Evolutionary conservation across 805 yeast genomes (phyloP).

Genomic region (Kregervanrija fluxuum): DNA sequence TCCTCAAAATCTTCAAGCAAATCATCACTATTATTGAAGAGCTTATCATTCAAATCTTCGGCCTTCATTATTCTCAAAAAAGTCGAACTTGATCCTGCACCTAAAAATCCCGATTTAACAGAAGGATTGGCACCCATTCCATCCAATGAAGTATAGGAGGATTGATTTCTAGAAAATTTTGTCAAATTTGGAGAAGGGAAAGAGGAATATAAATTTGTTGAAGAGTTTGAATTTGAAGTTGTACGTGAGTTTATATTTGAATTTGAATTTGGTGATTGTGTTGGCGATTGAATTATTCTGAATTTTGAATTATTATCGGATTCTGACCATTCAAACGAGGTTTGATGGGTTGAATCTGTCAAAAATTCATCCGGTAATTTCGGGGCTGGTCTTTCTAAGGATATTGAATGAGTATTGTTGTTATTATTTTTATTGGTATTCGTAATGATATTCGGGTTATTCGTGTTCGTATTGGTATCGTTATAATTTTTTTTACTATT

Average conservation of each 20-base stretch:
- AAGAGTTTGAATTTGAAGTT: neutral
- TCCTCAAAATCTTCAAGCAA: conserved; percentile 15
- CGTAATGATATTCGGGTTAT: conserved; percentile 5
- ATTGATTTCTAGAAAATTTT: neutral
- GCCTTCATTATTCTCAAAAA: conserved; percentile 33
- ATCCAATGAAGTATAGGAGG: conserved; percentile 28
- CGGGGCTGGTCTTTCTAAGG: conserved; percentile 1
- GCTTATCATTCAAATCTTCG: conserved; percentile 23
- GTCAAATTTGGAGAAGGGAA: neutral
- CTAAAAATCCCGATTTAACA: conserved; percentile 50
- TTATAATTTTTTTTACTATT: conserved; percentile 1
- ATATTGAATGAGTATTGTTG: neutral
- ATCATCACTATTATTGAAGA: conserved; percentile 9
- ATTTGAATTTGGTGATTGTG: neutral
- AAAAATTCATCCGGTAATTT: conserved; percentile 11
- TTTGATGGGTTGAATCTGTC: conserved; percentile 8
- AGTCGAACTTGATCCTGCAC: conserved; percentile 55
- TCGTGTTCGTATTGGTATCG: neutral
- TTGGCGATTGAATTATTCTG: too few relatives aligned
- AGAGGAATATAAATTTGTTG: neutral
- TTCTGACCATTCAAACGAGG: conserved; percentile 14
- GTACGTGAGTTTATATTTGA: conserved; percentile 1
- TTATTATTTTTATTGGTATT: neutral
- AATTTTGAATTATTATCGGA: conserved; percentile 1
- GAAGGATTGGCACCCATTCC: conserved; percentile 61